phyloP scores from a whole-genome alignment of 805 yeast genomes.

The Debaryomyces castellii region DNA sequence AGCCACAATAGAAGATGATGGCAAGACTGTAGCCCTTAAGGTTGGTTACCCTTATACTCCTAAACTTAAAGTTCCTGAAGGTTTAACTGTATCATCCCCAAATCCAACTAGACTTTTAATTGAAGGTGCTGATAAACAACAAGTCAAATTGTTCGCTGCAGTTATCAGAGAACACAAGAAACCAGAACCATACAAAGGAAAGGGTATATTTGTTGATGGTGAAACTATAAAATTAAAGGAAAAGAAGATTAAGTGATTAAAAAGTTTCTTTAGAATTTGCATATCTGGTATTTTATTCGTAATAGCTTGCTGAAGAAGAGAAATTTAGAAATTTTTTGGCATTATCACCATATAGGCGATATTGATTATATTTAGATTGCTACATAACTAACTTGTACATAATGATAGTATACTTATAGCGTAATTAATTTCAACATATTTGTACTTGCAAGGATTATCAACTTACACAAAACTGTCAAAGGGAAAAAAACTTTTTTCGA shows the following conservation, averaged over 20 bases:
- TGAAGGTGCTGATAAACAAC: slow-evolving; percentile 87
- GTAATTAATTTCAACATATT: background rate
- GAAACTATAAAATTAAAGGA: slow-evolving; percentile 90
- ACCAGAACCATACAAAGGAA: slow-evolving; percentile 98
- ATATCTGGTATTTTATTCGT: background rate
- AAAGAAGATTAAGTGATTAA: slow-evolving; percentile 77
- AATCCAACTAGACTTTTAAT: slow-evolving; percentile 81
- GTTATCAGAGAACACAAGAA: slow-evolving; percentile 81
- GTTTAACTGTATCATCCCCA: slow-evolving; percentile 72
- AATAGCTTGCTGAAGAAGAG: background rate
- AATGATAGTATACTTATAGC: background rate
- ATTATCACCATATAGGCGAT: background rate
- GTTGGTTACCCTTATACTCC: slow-evolving; percentile 86
- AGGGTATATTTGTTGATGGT: slow-evolving; percentile 89
- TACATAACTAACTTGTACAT: slow-evolving; percentile 1
- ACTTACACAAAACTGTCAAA: slow-evolving; percentile 1
- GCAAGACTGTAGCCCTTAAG: slow-evolving; percentile 68
- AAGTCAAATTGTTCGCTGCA: slow-evolving; percentile 86
- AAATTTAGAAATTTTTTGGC: background rate
- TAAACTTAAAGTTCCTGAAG: slow-evolving; percentile 73
- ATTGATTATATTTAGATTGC: background rate
- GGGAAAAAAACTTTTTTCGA: slow-evolving; percentile 1
- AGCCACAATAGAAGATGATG: slow-evolving; percentile 67
- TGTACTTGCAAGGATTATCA: background rate
- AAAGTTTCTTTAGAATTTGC: slow-evolving; percentile 15